Evolutionary conservation across 2,329 filamentous ascomycete species (phyloP).

Genomic region (Diaporthe sp.): DNA sequence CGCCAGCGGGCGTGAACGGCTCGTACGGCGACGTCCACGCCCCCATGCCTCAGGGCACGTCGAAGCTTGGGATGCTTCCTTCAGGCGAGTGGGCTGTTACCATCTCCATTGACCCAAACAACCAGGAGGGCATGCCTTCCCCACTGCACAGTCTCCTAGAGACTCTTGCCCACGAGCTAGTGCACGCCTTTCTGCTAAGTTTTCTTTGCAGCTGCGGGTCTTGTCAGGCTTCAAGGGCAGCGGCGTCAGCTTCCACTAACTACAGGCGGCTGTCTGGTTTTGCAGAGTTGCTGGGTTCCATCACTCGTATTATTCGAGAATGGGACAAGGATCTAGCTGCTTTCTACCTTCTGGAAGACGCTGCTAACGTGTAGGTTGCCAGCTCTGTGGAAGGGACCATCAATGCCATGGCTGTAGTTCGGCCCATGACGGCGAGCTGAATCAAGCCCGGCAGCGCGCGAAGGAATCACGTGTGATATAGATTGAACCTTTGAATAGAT

Average conservation of each 20-base stretch:
- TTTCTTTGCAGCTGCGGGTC: not conserved
- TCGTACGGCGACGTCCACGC: not conserved
- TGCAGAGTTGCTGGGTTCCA: not conserved
- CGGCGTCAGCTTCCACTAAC: not conserved
- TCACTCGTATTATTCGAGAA: not conserved
- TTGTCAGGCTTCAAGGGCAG: not conserved
- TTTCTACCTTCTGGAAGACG: not conserved
- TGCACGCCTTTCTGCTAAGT: not conserved
- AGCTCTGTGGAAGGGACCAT: not conserved
- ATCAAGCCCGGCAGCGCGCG: no score
- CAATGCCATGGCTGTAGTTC: not conserved
- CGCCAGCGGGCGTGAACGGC: not conserved
- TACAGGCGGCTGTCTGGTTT: not conserved
- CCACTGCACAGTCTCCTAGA: not conserved
- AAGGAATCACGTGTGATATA: not conserved
- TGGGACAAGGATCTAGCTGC: not conserved
- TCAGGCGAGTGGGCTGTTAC: not conserved
- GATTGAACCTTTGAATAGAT: not conserved
- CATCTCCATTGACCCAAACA: not conserved
- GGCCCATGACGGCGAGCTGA: not conserved
- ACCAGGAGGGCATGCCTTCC: not conserved
- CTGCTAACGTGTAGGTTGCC: not conserved
- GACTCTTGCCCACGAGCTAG: not conserved
- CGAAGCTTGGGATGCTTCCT: not conserved
- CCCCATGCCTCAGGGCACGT: not conserved